phyloP scores from a whole-genome alignment of 768 basidiomycete genomes.

The Lepiota brunneoincarnata region DNA sequence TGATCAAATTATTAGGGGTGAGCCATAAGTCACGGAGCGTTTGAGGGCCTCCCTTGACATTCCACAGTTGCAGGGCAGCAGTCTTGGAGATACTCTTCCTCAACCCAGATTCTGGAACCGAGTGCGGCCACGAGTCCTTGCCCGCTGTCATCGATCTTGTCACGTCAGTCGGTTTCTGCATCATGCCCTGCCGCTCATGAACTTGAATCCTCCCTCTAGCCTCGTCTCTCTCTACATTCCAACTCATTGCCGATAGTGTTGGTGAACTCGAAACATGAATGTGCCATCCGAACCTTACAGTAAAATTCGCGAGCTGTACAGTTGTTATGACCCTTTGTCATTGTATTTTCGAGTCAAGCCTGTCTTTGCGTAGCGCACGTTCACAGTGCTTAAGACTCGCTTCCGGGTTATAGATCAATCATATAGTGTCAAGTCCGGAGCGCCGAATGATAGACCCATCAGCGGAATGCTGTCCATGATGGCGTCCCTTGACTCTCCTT shows the following conservation, averaged over 20 bases:
- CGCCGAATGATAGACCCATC: constrained; percentile 5
- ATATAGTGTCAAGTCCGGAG: not conserved
- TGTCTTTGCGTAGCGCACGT: too few species aligned
- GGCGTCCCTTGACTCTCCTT: too few species aligned
- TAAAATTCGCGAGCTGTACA: not conserved
- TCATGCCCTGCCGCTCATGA: constrained; percentile 9
- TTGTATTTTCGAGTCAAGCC: too few species aligned
- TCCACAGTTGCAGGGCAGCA: constrained; percentile 37
- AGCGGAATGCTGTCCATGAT: not conserved
- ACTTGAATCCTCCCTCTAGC: constrained; percentile 17
- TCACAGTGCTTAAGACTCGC: too few species aligned
- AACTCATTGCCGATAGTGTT: constrained; percentile 52
- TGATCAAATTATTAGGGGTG: constrained; percentile 38
- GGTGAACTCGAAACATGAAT: constrained; percentile 41
- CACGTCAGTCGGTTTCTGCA: constrained; percentile 4
- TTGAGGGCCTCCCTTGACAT: not conserved
- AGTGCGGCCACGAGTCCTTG: not conserved
- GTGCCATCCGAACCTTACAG: not conserved
- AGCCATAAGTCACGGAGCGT: constrained; percentile 6
- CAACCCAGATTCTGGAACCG: constrained; percentile 45
- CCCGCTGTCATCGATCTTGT: not conserved
- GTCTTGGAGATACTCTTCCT: constrained; percentile 51
- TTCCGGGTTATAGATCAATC: too few species aligned
- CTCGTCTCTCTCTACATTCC: constrained; percentile 48
- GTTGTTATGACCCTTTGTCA: not conserved